These are phyloP conservation scores for Suillus hirtellus DNA, from an alignment of 768 basidiomycete genomes.

Conservation along the genomic window DNA sequence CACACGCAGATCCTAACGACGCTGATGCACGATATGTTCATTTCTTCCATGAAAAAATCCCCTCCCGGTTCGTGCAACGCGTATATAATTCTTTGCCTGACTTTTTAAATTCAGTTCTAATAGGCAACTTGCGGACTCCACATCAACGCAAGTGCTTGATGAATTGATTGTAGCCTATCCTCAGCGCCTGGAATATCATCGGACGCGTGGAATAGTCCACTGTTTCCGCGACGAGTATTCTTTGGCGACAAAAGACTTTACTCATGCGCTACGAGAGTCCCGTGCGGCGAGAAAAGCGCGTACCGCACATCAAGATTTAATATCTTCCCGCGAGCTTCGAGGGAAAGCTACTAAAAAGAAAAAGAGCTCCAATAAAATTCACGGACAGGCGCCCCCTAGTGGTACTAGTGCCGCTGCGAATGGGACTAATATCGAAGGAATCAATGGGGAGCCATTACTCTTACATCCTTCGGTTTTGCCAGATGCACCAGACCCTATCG, in stretches of 20 bases:
- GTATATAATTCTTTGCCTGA: constrained; percentile 14
- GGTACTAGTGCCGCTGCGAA: constrained; percentile 58
- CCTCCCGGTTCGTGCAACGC: constrained; percentile 67
- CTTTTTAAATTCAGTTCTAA: constrained; percentile 22
- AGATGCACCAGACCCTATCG: constrained; percentile 84
- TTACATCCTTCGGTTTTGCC: constrained; percentile 75
- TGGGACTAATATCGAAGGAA: constrained; percentile 40
- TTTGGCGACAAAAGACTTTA: constrained; percentile 78
- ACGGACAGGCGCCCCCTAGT: constrained; percentile 67
- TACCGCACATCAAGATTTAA: constrained; percentile 49
- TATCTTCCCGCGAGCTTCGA: constrained; percentile 35
- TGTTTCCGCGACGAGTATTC: constrained; percentile 84
- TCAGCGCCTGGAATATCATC: constrained; percentile 79
- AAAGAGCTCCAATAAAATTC: constrained; percentile 45
- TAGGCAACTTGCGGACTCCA: constrained; percentile 85
- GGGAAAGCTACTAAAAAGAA: constrained; percentile 58
- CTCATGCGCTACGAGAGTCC: constrained; percentile 76
- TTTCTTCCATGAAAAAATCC: constrained; percentile 95
- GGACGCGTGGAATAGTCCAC: constrained; percentile 89
- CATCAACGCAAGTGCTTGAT: constrained; percentile 75
- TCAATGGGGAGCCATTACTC: constrained; percentile 50
- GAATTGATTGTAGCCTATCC: constrained; percentile 74
- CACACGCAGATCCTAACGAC: constrained; percentile 64
- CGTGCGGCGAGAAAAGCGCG: constrained; percentile 69
- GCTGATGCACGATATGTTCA: constrained; percentile 85